phyloP scores from a whole-genome alignment of 1,284 basidiomycete species.

The Tranzscheliella williamsii region DNA sequence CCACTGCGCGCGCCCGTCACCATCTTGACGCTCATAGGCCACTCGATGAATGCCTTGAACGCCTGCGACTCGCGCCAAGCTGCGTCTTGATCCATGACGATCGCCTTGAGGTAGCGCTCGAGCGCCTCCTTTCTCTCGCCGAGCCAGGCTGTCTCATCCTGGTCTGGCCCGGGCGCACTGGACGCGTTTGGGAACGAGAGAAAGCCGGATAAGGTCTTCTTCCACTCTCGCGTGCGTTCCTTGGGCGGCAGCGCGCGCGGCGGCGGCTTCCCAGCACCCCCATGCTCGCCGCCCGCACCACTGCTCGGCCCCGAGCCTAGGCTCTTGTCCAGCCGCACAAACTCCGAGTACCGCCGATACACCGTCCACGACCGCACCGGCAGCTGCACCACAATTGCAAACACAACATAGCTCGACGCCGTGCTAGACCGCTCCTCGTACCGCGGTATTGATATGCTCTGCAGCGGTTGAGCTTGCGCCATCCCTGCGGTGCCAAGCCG shows the following conservation, averaged over 20 bases:
- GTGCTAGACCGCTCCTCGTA: slow-evolving; percentile 54
- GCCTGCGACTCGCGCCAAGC: slow-evolving; percentile 77
- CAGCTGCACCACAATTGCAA: slow-evolving; percentile 71
- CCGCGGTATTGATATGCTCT: slow-evolving; percentile 55
- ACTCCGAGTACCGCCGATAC: slow-evolving; percentile 90
- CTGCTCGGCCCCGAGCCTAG: slow-evolving; percentile 71
- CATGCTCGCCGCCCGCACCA: slow-evolving; percentile 16
- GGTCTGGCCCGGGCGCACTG: background rate
- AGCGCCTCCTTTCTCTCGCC: slow-evolving; percentile 76
- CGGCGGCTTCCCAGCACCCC: slow-evolving; percentile 64
- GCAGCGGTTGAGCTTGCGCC: slow-evolving; percentile 49
- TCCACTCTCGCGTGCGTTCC: slow-evolving; percentile 66
- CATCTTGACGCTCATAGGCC: slow-evolving; percentile 65
- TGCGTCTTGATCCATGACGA: slow-evolving; percentile 77
- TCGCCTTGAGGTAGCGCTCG: slow-evolving; percentile 82
- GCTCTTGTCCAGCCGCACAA: slow-evolving; percentile 80
- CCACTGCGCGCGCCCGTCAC: slow-evolving; percentile 2
- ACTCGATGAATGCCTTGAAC: slow-evolving; percentile 84
- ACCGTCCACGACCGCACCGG: slow-evolving; percentile 88
- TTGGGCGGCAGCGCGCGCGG: slow-evolving; percentile 80
- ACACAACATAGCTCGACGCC: slow-evolving; percentile 71
- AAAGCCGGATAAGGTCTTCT: slow-evolving; percentile 46
- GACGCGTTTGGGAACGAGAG: slow-evolving; percentile 12
- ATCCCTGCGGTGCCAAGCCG: no score
- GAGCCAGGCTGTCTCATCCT: slow-evolving; percentile 64